Percentiles rank a stretch among this genome's conserved stretches.
Conservation (phyloP, 768 basidiomycete genomes). For the Pleurotus djamor region DNA sequence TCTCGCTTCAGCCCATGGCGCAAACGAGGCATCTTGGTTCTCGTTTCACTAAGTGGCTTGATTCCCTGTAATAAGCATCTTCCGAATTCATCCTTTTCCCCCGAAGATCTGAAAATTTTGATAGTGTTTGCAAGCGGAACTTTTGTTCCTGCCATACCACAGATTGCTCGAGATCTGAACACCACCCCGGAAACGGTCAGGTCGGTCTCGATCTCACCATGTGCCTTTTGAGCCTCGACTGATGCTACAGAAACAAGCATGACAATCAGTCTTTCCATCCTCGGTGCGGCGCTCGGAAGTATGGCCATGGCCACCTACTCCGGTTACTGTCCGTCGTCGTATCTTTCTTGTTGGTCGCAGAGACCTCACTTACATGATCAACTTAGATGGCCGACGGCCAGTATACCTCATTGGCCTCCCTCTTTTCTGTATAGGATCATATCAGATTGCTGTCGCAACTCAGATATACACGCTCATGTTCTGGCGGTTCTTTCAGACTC, state of each 20-base stretch:
- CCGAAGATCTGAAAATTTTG: slow-evolving; percentile 20
- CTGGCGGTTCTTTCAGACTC: slow-evolving; percentile 64
- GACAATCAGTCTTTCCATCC: slow-evolving; percentile 49
- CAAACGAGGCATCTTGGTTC: slow-evolving; percentile 45
- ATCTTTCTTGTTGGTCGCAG: background rate
- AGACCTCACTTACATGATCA: background rate
- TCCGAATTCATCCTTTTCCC: slow-evolving; percentile 26
- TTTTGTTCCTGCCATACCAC: slow-evolving; percentile 74
- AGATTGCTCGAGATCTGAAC: slow-evolving; percentile 64
- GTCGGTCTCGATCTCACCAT: slow-evolving; percentile 21
- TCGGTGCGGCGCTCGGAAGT: slow-evolving; percentile 43
- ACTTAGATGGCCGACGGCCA: slow-evolving; percentile 61
- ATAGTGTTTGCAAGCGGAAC: slow-evolving; percentile 72
- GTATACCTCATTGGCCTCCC: slow-evolving; percentile 62
- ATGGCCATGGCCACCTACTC: slow-evolving; percentile 52
- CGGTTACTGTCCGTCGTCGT: slow-evolving; percentile 38
- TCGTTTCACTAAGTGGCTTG: slow-evolving; percentile 51
- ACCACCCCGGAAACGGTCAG: slow-evolving; percentile 58
- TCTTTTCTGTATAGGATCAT: slow-evolving; percentile 52
- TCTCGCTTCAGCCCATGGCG: slow-evolving; percentile 38
- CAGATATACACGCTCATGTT: slow-evolving; percentile 47
- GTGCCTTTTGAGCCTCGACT: background rate
- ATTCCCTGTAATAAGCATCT: slow-evolving; percentile 53
- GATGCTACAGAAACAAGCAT: slow-evolving; percentile 23
- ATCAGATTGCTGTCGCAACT: slow-evolving; percentile 52